Evolutionary conservation across 1,139 yeast species (phyloP), one percentile per base, ranked within the genome.

Genomic region (Pichia sp.): DNA sequence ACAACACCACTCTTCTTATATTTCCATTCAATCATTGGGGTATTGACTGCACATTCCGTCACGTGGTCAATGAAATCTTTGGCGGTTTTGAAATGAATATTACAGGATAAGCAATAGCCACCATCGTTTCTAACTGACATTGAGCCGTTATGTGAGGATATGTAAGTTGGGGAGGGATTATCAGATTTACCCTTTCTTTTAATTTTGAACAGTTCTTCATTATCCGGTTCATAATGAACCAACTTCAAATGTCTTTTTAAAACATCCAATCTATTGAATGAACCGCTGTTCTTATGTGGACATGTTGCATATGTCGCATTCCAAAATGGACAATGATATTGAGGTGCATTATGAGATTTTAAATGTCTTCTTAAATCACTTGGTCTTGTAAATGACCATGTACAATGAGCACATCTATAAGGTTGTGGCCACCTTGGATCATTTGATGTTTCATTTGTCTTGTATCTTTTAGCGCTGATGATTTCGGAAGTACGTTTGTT

Each of bases 321-420:
- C 84, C 85, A 83, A 62, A 75, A 85, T 1, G 93, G 91, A 61
- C 93, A 85, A 54, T 77, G 81, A 59, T 80, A 81, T 53, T 72
- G 74, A 1, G 90, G 90, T 38, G 75, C 73, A 31, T 74, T 71
- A 58, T 85, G 91, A 2, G 85, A 80, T 55, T 81, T 75, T 34
- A 75, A 55, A 60, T 85, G 91, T 47, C 90, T 72, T 38, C 84
- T 71, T 53, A 82, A 75, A 60, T 85, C 91, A 42, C 85, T 77
- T 50, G 76, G 80, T 42, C 91, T 67, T 9, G 79, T 74, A 62
- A 85, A 85, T 2, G 88, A 71, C 88, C 90, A 83, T 20, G 68
- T 70, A 63, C 93, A 85, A 4, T 76, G 70, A 2, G 73, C 59
- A 59, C 91, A 84, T n/a, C 67, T 67, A 55, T 70, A 80, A 4